Percentiles rank a stretch among this genome's conserved stretches.
phyloP scores from a whole-genome alignment of 2,329 filamentous ascomycete genomes.

The Teratosphaeria destructans region DNA sequence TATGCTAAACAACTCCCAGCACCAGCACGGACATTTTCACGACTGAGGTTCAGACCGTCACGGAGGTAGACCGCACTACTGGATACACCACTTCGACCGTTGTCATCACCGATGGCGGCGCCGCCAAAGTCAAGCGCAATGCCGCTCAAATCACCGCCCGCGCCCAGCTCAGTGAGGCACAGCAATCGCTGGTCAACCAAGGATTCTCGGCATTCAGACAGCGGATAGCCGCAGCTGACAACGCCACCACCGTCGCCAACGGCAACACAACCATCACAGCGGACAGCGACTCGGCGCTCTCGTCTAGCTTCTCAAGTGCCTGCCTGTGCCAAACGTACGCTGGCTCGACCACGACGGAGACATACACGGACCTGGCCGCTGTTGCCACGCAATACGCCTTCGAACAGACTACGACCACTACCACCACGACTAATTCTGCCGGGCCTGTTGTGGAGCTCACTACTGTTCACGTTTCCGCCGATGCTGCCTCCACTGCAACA shows the following conservation, averaged over 20 bases:
- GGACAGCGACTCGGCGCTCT: conserved; percentile 8
- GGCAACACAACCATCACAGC: background rate
- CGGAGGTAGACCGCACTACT: conserved; percentile 9
- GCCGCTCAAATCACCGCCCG: conserved; percentile 9
- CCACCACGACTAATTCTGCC: background rate
- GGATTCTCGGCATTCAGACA: conserved; percentile 12
- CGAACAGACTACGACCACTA: background rate
- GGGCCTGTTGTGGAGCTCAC: background rate
- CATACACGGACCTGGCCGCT: conserved; percentile 15
- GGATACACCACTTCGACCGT: conserved; percentile 17
- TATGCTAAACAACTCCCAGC: conserved; percentile 3
- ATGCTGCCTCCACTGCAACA: conserved; percentile 1
- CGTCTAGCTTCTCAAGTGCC: conserved; percentile 22
- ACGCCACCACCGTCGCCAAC: conserved; percentile 2
- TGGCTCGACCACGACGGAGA: conserved; percentile 17
- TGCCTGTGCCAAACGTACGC: conserved; percentile 21
- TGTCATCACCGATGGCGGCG: conserved; percentile 7
- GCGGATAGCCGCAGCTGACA: conserved; percentile 7
- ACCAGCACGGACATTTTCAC: conserved; percentile 10
- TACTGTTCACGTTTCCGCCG: background rate
- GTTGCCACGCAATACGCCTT: conserved; percentile 4
- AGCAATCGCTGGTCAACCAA: background rate
- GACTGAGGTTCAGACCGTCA: conserved; percentile 12
- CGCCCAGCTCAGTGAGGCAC: conserved; percentile 3
- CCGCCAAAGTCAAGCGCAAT: conserved; percentile 8